Base-by-base conservation (phyloP, 495 filamentous ascomycete genomes). In the Xanthoparmelia taractica region DNA sequence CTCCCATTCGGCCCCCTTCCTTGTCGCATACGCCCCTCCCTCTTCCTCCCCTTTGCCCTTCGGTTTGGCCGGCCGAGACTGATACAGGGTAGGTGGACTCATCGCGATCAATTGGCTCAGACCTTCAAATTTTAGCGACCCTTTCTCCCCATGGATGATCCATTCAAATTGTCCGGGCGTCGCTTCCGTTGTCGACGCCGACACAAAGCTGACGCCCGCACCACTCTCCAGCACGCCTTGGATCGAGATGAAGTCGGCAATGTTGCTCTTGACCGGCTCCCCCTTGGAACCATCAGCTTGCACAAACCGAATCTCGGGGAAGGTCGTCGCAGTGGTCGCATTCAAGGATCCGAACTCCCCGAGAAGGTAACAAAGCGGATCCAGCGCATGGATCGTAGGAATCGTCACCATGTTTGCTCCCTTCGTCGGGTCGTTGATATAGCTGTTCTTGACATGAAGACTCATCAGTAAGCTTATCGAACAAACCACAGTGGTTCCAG, bases 131-230 rank as follows among this genome's bases (percentile, higher is more conserved):
- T 77, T 73, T 13, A 87, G 76, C 66, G 84, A 78, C 5, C 82
- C 85, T 67, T 77, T 79, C 40, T 79, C 74, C 40, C 84, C 82
- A 25, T 75, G 75, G 58, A 88, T 81, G 0, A 71, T 75, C 83
- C 84, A 88, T n/a, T 75, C 65, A 13, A 83, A 71, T 0, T 34
- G n/a, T 23, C 27, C 57, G 15, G 64, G 64, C 25, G 60, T 61
- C 18, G 40, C 60, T n/a, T 45, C 34, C 20, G 61, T 48, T 18
- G 50, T 64, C 34, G 29, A 36, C 0, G n/a, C 34, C 27, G 33
- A 64, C 18, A 57, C 56, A 36, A 47, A 66, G 37, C 10, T 48
- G 12, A 64, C 45, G 7, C 29, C 15, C 18, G 58, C 56, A 10
- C 56, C 64, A n/a, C 23, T 45, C 25, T 62, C 57, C 12, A 66